Evolutionary conservation across 345 rosid species (phyloP).

Genomic region (Eucalyptus tenuipes): DNA sequence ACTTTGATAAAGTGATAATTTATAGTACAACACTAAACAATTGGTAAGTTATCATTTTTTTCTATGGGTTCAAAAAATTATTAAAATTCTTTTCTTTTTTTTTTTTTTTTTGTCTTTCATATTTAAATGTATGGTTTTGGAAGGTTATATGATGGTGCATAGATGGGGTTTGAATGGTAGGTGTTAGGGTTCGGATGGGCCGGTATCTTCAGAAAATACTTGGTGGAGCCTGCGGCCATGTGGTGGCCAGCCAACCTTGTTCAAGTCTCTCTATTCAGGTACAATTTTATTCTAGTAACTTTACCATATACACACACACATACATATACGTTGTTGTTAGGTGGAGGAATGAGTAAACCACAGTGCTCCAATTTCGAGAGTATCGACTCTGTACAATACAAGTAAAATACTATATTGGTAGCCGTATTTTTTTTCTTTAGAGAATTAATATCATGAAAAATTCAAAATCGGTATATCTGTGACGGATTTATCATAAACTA

Average conservation of each 20-base stretch:
- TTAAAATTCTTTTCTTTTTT: not conserved
- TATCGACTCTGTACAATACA: not conserved
- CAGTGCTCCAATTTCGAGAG: not conserved
- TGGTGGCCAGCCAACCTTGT: conserved; percentile 99
- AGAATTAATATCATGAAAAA: too few species aligned
- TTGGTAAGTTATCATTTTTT: not conserved
- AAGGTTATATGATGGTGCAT: not conserved
- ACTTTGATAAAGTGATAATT: not conserved
- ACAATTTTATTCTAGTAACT: not conserved
- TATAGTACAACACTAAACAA: not conserved
- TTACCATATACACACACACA: not conserved
- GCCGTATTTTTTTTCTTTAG: too few species aligned
- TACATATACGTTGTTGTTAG: not conserved
- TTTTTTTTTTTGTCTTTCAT: too few species aligned
- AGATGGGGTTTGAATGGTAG: conserved; percentile 41
- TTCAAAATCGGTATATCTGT: rapidly evolving
- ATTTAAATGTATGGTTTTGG: not conserved
- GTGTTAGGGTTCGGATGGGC: conserved; percentile 99
- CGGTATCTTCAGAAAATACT: conserved; percentile 73
- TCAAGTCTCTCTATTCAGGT: conserved; percentile 95
- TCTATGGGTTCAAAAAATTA: not conserved
- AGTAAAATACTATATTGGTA: not conserved
- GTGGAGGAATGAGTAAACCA: not conserved
- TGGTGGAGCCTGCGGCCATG: conserved; percentile 97
- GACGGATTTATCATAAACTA: too few species aligned